Evolutionary conservation across 371 early-diverging fungal genomes (phyloP), one percentile per base, ranked within the genome.

Genomic region (Apophysomyces elegans): DNA sequence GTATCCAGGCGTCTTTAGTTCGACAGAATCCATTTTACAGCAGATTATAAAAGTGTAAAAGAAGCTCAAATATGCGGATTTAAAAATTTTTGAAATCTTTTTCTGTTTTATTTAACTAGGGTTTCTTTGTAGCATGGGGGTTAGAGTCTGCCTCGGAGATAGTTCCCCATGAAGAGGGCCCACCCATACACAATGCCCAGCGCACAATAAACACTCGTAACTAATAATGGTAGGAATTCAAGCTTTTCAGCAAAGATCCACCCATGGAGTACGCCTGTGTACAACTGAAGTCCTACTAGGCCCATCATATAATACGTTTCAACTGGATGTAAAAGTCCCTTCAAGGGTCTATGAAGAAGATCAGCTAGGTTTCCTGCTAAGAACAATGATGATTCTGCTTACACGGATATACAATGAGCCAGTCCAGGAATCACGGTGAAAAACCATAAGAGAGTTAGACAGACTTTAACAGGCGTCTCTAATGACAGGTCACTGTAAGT

Each of bases 141-240:
- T 59, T 21, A 50, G 9, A 50, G 54, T 11, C 21, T 50, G 16
- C 54, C 54, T 68, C 57, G 45, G 58, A 81, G 60, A 62, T 68
- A 82, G 36, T 56, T 59, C 11, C 36, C 46, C 75, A 79, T 77
- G 41, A 87, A 78, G 58, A 79, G 58, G 13, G 81, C 56, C 91
- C 91, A 95, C 18, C 89, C 86, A 76, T 91, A 93, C n/a, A 87
- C 58, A 7, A 96, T 82, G 9, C 96, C 97, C 2, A 88, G 63
- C 2, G 90, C 86, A 45, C 89, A 88, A 65, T 95, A 95, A 7
- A 92, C 84, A 9, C 95, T 95, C 0, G 88, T 90, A 61, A 89
- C 56, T 85, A 95, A 89, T 68, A 96, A 78, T 13, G 96, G 95
- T 60, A 97, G 68, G 64, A 97, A 96, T 63, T 85, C 88, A 26